Evolutionary conservation across 2,329 filamentous ascomycete species (phyloP), one percentile per base, ranked within the genome.

Genomic region (Pseudogymnoascus sp.): DNA sequence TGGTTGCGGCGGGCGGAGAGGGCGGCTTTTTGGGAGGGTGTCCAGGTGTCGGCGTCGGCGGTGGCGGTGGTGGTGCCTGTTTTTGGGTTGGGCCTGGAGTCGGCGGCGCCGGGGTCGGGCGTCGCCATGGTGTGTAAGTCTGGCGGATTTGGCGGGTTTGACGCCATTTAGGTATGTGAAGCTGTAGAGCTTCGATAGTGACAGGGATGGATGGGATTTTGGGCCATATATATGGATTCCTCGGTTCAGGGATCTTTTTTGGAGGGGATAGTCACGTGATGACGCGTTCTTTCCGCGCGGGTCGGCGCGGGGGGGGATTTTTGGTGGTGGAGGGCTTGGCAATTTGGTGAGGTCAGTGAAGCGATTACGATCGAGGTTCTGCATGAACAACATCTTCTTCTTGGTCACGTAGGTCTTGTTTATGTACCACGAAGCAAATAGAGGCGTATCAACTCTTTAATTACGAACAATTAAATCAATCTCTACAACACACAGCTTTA

Each of bases 1-100:
- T 68, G 66, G 21, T 21, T 37, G n/a, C 16, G 42, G 7, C 23
- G 29, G 16, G 62, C 63, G 21, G 34, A 23, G 60, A 11, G 21
- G 62, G 4, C 4, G 45, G 34, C 18, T 29, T 29, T 29, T 29
- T 29, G 29, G 29, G 29, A 1, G 5, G 29, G 6, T 2, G 29
- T 29, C 29, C 29, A 29, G 23, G 23, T 26, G 1, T 7, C 29
- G 6, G 5, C 29, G 47, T 36, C 16, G 36, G 39, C 31, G 51
- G n/a, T 39, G 31, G 21, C 45, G n/a, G 10, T 21, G 21, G 21
- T 21, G 8, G 42, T 31, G n/a, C 4, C 12, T n/a, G 36, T 21
- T 18, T 7, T 31, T 7, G 45, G 10, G 3, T n/a, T 54, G 4
- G 29, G 6, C 26, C 4, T 18, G 31, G 39, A 4, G 37, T 40